Conservation (phyloP, 148 eudicot genomes). For the Spergularia marina region DNA sequence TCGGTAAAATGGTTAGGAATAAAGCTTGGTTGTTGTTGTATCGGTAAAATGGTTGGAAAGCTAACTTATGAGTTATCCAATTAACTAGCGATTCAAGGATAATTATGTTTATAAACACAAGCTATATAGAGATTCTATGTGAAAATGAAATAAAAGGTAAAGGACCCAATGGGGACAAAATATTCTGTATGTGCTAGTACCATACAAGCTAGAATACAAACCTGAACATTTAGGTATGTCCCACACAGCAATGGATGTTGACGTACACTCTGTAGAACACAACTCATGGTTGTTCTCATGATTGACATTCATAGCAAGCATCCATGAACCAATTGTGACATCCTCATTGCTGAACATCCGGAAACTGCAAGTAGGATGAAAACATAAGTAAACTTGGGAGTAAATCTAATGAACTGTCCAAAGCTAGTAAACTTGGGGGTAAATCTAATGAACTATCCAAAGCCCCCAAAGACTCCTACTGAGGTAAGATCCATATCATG, state of each 20-base stretch:
- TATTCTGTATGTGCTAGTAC: neutral
- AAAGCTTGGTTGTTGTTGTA: too few species aligned
- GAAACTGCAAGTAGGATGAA: conserved; percentile 51
- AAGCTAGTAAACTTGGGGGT: neutral
- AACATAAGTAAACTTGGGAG: neutral
- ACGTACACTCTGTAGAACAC: conserved; percentile 69
- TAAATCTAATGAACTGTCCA: neutral
- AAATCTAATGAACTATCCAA: neutral
- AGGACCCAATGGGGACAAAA: neutral
- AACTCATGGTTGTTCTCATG: conserved; percentile 67
- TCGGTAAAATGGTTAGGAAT: neutral
- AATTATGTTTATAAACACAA: neutral
- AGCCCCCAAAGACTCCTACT: neutral
- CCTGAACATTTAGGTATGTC: conserved; percentile 98
- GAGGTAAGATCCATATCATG: neutral
- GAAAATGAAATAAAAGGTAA: neutral
- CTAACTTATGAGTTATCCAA: neutral
- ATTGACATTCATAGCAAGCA: conserved; percentile 98
- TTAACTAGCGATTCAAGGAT: neutral
- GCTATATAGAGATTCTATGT: neutral
- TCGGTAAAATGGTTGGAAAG: neutral
- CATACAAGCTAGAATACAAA: conserved; percentile 28
- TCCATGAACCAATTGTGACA: conserved; percentile 95
- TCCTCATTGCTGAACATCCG: conserved; percentile 99
- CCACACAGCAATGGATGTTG: conserved; percentile 91